phyloP scores from a whole-genome alignment of 2,329 filamentous ascomycete species.

The Ophiocordyceps sinensis region DNA sequence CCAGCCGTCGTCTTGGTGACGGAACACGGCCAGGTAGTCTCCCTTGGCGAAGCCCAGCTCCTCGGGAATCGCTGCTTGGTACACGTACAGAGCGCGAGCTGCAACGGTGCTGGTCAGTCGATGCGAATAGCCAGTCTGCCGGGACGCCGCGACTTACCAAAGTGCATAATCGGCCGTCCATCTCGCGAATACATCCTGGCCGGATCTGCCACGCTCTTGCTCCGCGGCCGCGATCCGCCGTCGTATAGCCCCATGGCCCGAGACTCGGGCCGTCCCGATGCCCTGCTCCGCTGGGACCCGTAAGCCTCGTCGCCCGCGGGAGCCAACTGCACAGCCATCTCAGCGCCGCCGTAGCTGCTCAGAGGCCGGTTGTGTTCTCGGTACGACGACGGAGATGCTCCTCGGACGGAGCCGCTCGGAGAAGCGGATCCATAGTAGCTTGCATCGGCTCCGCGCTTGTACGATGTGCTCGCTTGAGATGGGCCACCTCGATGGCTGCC shows the following conservation, averaged over 20 bases:
- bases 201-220: constrained; percentile 75
- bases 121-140: background rate
- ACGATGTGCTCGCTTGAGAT: constrained; percentile 23
- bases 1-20: constrained; percentile 95
- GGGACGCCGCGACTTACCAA: constrained; percentile 51
- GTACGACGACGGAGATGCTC: constrained; percentile 34
- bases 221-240: constrained; percentile 41
- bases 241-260: constrained; percentile 43
- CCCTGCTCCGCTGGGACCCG: constrained; percentile 38
- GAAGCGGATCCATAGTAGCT: constrained; percentile 38
- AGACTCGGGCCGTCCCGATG: constrained; percentile 31
- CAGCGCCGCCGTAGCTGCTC: constrained; percentile 33
- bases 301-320: constrained; percentile 41
- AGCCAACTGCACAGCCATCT: constrained; percentile 57
- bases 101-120: constrained; percentile 9
- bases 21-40: constrained; percentile 74
- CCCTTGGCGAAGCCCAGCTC: constrained; percentile 88
- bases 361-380: constrained; percentile 32
- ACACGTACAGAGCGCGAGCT: constrained; percentile 92
- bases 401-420: constrained; percentile 29
- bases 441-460: constrained; percentile 33
- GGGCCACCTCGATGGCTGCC: constrained; percentile 21
- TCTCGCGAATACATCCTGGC: constrained; percentile 74
- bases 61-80: constrained; percentile 87
- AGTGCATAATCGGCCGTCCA: constrained; percentile 78